These are phyloP conservation scores for Kazachstania viticola DNA, from an alignment of 805 yeast species.

Conservation along the genomic window DNA sequence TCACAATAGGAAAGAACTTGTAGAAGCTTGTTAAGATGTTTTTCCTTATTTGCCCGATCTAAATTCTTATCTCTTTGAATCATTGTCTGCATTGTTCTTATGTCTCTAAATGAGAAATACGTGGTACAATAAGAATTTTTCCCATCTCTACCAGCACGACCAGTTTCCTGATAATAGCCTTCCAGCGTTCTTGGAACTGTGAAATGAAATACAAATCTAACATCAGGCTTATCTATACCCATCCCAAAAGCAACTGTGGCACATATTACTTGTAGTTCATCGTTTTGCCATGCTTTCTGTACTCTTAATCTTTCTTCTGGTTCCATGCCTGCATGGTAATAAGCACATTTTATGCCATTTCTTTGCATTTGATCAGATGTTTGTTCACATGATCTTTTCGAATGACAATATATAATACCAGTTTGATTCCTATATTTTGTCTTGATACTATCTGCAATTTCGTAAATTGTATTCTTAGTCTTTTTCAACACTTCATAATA, in stretches of 20 bases:
- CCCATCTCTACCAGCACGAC: constrained; percentile 98
- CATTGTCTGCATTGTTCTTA: constrained; percentile 60
- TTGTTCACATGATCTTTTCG: constrained; percentile 80
- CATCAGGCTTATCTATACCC: constrained; percentile 98
- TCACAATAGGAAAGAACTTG: constrained; percentile 91
- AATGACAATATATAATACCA: constrained; percentile 91
- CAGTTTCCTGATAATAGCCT: constrained; percentile 97
- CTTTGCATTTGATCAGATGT: constrained; percentile 51
- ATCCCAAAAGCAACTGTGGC: constrained; percentile 98
- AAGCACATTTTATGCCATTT: constrained; percentile 57
- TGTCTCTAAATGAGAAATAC: constrained; percentile 75
- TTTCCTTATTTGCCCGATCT: constrained; percentile 54
- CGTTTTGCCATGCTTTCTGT: constrained; percentile 76
- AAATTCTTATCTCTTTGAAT: constrained; percentile 68
- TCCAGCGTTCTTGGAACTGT: constrained; percentile 85
- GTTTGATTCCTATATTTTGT: constrained; percentile 44
- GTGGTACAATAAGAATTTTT: constrained; percentile 67
- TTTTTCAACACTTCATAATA: constrained; percentile 69
- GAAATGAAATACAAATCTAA: constrained; percentile 80
- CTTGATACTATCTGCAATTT: constrained; percentile 47
- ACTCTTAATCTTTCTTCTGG: constrained; percentile 59
- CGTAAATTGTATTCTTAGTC: constrained; percentile 40
- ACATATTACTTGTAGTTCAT: constrained; percentile 66
- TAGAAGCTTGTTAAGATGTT: constrained; percentile 63
- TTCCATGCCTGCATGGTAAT: constrained; percentile 89